These are phyloP conservation scores for Begonia fuchsioides DNA, from an alignment of 306 rosid species.

Conservation along the genomic window DNA sequence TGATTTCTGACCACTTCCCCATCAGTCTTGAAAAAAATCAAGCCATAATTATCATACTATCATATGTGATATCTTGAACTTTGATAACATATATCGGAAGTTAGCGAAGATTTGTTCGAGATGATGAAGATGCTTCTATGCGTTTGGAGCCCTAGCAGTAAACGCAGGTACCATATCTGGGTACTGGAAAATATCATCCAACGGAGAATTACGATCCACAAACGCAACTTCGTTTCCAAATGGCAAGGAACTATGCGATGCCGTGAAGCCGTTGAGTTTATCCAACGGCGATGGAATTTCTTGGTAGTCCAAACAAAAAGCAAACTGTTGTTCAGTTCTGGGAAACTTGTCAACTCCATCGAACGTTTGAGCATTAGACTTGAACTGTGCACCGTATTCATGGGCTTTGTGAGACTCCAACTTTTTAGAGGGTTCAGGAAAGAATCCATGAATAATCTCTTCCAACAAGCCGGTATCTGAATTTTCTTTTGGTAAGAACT, in stretches of 20 bases:
- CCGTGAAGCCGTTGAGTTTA: slow-evolving; percentile 5
- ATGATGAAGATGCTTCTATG: not conserved
- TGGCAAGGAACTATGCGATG: slow-evolving; percentile 2
- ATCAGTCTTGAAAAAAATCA: no score
- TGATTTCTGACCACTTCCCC: no score
- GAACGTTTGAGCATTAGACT: no score
- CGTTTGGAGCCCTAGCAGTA: slow-evolving; percentile 39
- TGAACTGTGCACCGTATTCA: no score
- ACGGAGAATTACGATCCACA: slow-evolving; percentile 9
- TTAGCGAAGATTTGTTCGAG: no score
- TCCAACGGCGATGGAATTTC: slow-evolving; percentile 13
- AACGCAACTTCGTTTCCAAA: slow-evolving; percentile 14
- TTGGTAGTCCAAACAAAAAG: not conserved
- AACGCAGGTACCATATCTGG: slow-evolving; percentile 35
- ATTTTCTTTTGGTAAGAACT: slow-evolving; percentile 32
- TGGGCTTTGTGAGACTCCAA: no score
- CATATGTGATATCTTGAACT: no score
- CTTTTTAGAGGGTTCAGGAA: slow-evolving; percentile 19
- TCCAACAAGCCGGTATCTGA: slow-evolving; percentile 64
- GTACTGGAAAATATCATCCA: slow-evolving; percentile 30
- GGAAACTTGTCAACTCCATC: no score
- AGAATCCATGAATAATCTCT: slow-evolving; percentile 48
- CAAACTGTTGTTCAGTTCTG: not conserved
- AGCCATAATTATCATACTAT: no score
- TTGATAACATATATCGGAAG: no score